Percentiles rank a stretch among this genome's conserved stretches.
phyloP scores from a whole-genome alignment of 495 filamentous ascomycete genomes.

The Penicillium antarcticum region DNA sequence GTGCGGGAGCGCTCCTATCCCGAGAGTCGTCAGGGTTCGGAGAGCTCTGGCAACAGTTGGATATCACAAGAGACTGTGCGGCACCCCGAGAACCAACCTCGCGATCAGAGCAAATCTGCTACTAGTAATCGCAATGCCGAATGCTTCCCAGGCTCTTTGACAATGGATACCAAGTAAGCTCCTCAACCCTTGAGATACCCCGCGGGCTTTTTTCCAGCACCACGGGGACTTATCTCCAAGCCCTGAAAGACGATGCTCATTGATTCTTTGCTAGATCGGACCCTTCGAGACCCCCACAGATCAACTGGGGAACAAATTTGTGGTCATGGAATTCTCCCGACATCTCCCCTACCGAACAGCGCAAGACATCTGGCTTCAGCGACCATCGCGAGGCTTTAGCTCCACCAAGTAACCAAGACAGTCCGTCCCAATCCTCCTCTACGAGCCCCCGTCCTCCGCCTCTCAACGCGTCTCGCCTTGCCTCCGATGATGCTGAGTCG shows the following conservation, averaged over 20 bases:
- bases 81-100: constrained; percentile 25
- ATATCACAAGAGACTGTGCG: constrained; percentile 46
- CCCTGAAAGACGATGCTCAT: not conserved
- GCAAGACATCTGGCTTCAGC: constrained; percentile 36
- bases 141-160: constrained; percentile 26
- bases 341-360: constrained; percentile 42
- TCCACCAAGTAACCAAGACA: constrained; percentile 32
- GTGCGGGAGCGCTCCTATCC: constrained; percentile 29
- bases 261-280: constrained; percentile 18
- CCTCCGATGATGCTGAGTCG: constrained; percentile 32
- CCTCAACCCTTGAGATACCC: not conserved
- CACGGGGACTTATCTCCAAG: not conserved
- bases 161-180: constrained; percentile 38
- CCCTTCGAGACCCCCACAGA: constrained; percentile 16
- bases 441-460: constrained; percentile 28
- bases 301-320: constrained; percentile 32
- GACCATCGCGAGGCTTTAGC: constrained; percentile 39
- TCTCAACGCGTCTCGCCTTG: constrained; percentile 21
- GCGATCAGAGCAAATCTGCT: constrained; percentile 14
- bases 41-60: constrained; percentile 42
- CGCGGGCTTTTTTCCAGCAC: not conserved
- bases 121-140: constrained; percentile 31
- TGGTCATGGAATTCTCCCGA: constrained; percentile 47
- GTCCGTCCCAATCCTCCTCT: constrained; percentile 19
- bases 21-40: constrained; percentile 42